Conservation (phyloP, 2,329 filamentous ascomycete genomes). For the Chaetomium globosum region DNA sequence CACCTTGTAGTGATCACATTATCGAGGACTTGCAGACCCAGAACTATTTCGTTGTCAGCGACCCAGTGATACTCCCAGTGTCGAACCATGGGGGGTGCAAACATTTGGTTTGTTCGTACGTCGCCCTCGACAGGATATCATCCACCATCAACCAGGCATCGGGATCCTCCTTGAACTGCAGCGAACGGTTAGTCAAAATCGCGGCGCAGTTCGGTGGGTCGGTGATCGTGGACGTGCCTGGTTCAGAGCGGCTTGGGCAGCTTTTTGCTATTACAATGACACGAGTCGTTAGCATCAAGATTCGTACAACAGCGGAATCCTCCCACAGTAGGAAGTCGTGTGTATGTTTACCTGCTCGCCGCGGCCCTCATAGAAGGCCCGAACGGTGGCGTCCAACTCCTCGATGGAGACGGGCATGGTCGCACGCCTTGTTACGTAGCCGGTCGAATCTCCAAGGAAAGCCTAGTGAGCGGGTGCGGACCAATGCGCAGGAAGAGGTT, state of each 20-base stretch:
- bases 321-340: not conserved
- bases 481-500: slow-evolving; percentile 1
- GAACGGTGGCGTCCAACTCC: slow-evolving; percentile 95
- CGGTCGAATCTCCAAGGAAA: slow-evolving; percentile 10
- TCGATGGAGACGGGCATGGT: slow-evolving; percentile 74
- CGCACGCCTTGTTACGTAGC: slow-evolving; percentile 35
- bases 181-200: slow-evolving; percentile 36
- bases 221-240: slow-evolving; percentile 63
- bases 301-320: slow-evolving; percentile 26
- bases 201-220: not conserved
- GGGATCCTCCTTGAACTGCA: slow-evolving; percentile 96
- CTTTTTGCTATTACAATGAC: slow-evolving; percentile 74
- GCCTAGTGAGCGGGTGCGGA: slow-evolving; percentile 2
- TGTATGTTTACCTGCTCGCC: slow-evolving; percentile 74
- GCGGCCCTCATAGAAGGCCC: slow-evolving; percentile 95
- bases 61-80: slow-evolving; percentile 18
- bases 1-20: slow-evolving; percentile 98
- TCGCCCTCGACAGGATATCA: slow-evolving; percentile 90
- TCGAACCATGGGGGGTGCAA: slow-evolving; percentile 44
- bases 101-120: slow-evolving; percentile 97
- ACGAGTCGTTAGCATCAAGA: slow-evolving; percentile 46
- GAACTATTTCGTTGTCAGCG: slow-evolving; percentile 58
- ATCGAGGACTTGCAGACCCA: slow-evolving; percentile 94
- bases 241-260: slow-evolving; percentile 88
- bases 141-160: slow-evolving; percentile 98